Evolutionary conservation across 2,329 filamentous ascomycete species (phyloP).

Genomic region (Aspergillus sp.): DNA sequence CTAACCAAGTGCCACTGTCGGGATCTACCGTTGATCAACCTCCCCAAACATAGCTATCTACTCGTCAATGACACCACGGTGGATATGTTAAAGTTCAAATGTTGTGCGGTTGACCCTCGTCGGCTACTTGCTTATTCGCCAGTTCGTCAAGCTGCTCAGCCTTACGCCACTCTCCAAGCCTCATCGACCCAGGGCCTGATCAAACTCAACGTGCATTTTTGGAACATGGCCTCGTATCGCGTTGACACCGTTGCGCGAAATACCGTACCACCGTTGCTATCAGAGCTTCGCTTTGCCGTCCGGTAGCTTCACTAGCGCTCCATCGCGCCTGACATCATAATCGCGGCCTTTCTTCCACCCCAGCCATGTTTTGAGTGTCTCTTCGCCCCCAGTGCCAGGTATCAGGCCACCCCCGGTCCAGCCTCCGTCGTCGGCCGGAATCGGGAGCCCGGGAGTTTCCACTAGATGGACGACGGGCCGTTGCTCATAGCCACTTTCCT

Average conservation of each 20-base stretch:
- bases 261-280: background rate
- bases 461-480: constrained; percentile 55
- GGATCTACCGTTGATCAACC: background rate
- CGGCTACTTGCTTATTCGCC: constrained; percentile 1
- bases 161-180: constrained; percentile 3
- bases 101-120: background rate
- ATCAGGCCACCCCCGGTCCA: constrained; percentile 63
- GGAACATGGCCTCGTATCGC: background rate
- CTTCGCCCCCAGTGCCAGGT: constrained; percentile 72
- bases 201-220: background rate
- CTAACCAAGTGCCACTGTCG: background rate
- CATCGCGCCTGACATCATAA: constrained; percentile 63
- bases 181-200: background rate
- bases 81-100: background rate
- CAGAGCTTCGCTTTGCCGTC: constrained; percentile 35
- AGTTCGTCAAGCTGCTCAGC: background rate
- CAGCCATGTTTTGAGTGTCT: constrained; percentile 69
- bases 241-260: background rate
- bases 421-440: constrained; percentile 63
- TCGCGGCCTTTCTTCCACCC: constrained; percentile 74
- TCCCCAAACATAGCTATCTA: background rate
- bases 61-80: background rate
- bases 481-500: constrained; percentile 55
- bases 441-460: constrained; percentile 66
- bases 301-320: constrained; percentile 58